Evolutionary conservation across 2,329 filamentous ascomycete genomes (phyloP), one percentile per base, ranked within the genome.

Genomic region (Colletotrichum siamense): DNA sequence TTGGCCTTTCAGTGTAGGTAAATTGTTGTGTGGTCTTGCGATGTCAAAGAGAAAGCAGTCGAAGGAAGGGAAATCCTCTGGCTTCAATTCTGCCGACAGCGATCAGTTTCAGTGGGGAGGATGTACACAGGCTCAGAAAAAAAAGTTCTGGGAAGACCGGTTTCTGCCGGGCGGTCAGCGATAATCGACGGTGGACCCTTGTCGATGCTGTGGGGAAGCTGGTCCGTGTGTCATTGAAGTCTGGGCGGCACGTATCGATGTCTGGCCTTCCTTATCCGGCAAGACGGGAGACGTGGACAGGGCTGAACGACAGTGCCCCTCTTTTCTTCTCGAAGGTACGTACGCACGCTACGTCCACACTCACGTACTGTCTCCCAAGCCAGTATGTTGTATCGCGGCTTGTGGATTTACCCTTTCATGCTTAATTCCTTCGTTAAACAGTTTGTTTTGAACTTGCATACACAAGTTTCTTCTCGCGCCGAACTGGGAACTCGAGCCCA

Each of bases 131-230:
- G 44, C 44, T 52, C n/a, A 49, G 39, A 13, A 57, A 79, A 75
- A 77, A 73, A 76, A 79, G 28, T 52, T 24, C 18, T 59, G 32
- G 69, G 61, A 67, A 44, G 22, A n/a, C 12, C 32, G 6, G 6
- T 80, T 83, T 83, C 80, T 83, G 82, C 82, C 82, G 77, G 80
- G 82, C 82, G 82, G 82, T 83, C 72, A 67, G 6, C 13, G 8
- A 10, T 24, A 28, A 49, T 75, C 15, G 18, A 16, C 8, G 10
- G 24, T n/a, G 8, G 7, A 62, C 26, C 73, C 73, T 24, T 75
- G 69, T 16, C 26, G 16, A 30, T n/a, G 15, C 9, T 34, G 5
- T n/a, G 69, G 73, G 63, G 36, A 30, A 4, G 4, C 1, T 32
- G 28, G 10, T 30, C 55, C n/a, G 34, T 34, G 34, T 44, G 5